Conservation (phyloP, 495 filamentous ascomycete genomes). For the Letharia lupina region DNA sequence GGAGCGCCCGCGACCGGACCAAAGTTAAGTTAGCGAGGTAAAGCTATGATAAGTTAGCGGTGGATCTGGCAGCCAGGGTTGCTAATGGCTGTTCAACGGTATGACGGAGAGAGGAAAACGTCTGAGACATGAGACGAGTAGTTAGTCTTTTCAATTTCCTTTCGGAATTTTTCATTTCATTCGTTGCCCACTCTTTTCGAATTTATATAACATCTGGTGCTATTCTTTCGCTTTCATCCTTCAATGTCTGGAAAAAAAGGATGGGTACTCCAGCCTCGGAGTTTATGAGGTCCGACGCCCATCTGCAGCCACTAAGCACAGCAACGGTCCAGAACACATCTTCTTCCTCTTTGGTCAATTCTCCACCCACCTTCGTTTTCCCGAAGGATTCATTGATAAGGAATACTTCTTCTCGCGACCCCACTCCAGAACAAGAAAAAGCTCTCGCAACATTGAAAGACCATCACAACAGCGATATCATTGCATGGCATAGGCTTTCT, state of each 20-base stretch:
- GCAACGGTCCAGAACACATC: not conserved
- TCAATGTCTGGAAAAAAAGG: not conserved
- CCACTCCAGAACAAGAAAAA: not conserved
- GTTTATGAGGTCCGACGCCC: not conserved
- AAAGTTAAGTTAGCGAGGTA: not conserved
- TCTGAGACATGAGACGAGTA: too few species aligned
- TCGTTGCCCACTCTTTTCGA: not conserved
- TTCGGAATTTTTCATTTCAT: too few species aligned
- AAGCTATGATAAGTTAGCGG: not conserved
- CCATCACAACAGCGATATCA: not conserved
- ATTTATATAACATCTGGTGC: not conserved
- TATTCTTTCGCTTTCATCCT: not conserved
- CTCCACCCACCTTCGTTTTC: not conserved
- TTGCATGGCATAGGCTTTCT: constrained; percentile 7
- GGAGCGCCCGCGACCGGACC: not conserved
- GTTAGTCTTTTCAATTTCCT: too few species aligned
- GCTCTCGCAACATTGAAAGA: not conserved
- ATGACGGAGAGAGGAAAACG: too few species aligned
- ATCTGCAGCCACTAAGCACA: not conserved
- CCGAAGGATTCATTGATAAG: not conserved
- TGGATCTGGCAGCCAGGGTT: not conserved
- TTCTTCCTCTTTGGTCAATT: not conserved
- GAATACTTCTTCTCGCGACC: not conserved
- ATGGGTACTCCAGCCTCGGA: not conserved
- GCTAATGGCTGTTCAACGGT: too few species aligned